These are phyloP conservation scores for Lachancea waltii DNA, from an alignment of 805 yeast genomes.

Conservation along the genomic window DNA sequence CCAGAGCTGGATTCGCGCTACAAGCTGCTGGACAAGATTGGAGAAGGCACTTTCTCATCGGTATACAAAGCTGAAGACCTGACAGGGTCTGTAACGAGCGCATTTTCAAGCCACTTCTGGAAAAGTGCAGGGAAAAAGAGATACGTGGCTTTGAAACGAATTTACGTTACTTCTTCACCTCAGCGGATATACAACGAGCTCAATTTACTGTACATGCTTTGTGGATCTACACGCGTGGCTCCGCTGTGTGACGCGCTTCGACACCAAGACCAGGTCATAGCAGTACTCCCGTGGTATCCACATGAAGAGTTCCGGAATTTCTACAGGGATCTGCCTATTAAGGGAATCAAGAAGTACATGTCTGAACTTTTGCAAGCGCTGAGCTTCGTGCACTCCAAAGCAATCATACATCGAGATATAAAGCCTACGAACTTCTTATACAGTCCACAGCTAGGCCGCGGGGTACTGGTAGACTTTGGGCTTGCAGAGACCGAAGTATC, in stretches of 20 bases:
- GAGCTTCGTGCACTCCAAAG: slow-evolving; percentile 58
- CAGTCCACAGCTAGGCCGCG: slow-evolving; percentile 59
- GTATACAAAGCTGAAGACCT: slow-evolving; percentile 48
- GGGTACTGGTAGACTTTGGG: slow-evolving; percentile 89
- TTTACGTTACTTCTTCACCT: slow-evolving; percentile 94
- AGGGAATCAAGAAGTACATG: slow-evolving; percentile 77
- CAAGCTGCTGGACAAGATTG: slow-evolving; percentile 39
- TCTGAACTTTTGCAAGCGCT: slow-evolving; percentile 71
- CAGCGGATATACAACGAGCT: slow-evolving; percentile 85
- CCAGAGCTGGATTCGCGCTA: slow-evolving; percentile 39
- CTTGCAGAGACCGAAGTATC: slow-evolving; percentile 53
- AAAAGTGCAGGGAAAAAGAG: slow-evolving; percentile 25
- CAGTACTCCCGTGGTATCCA: slow-evolving; percentile 83
- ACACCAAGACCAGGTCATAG: slow-evolving; percentile 85
- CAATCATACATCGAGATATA: slow-evolving; percentile 86
- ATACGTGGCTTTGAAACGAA: slow-evolving; percentile 82
- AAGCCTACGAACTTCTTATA: slow-evolving; percentile 77
- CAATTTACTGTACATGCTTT: slow-evolving; percentile 60
- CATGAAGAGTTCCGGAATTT: slow-evolving; percentile 88
- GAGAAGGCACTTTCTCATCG: slow-evolving; percentile 87
- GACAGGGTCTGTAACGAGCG: slow-evolving; percentile 29
- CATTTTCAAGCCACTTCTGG: slow-evolving; percentile 25
- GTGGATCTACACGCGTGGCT: slow-evolving; percentile 70
- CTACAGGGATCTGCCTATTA: slow-evolving; percentile 69
- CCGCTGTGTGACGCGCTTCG: slow-evolving; percentile 86